Evolutionary conservation across 148 eudicot species (phyloP), one percentile per base, ranked within the genome.

Genomic region (Polygonum maritimum): DNA sequence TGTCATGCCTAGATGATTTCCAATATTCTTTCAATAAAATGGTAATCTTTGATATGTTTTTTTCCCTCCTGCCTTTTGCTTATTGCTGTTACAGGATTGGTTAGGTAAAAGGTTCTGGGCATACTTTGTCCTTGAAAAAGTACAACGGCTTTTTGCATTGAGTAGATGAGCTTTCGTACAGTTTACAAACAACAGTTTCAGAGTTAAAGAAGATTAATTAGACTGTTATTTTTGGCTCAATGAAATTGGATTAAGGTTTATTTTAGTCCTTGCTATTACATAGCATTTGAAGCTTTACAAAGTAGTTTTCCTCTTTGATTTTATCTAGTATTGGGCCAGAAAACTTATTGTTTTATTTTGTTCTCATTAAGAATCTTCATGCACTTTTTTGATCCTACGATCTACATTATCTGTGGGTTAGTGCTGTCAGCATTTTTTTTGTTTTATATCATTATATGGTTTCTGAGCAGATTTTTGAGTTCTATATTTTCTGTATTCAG

Each of bases 401-500:
- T 63, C 39, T 14, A 63, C 39, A 63, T 33, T 31, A 31, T 60
- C 38, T 63, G 69, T 63, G 69, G 39, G 16, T 33, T 12, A 31
- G 22, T 63, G 8, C 21, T 33, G 36, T 63, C 40, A 31, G 40
- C 4, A 63, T 63, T 38, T 10, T 12, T 7, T 57, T 55, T 57
- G 21, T 57, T 63, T 60, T 11, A 44, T 26, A 26, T 26, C 31
- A 26, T 0, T 26, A 26, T 44, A 44, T 44, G 47, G 47, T 15
- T 31, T 40, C 69, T 31, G 35, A 5, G 45, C 21, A 36, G 71
- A 35, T 67, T 67, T 31, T 67, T 36, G 71, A 67, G 71, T 67
- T 13, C 1, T 9, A 5, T 67, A 1, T 67, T 67, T 36, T 67
- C 71, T 38, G 45, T 67, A 11, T 81, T 75, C 89, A 96, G 99